Evolutionary conservation across 139 green algal species (phyloP).

Genomic region (Asterochloris sp.): DNA sequence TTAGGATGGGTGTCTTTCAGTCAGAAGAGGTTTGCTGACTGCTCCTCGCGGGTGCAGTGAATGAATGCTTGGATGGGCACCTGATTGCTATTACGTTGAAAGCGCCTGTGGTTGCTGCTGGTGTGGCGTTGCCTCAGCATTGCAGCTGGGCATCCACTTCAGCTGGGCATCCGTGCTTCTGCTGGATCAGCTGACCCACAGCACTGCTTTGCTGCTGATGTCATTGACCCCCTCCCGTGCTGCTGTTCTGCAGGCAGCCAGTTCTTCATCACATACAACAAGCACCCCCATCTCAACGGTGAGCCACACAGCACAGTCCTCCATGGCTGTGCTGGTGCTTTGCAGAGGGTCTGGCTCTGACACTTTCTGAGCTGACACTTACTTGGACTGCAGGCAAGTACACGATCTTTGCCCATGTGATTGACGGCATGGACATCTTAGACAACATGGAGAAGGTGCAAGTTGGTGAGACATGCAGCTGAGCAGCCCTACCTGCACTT

Average conservation of each 20-base stretch:
- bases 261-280: slow-evolving; percentile 98
- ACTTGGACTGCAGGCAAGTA: slow-evolving; percentile 54
- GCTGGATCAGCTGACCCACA: too few relatives aligned
- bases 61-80: too few relatives aligned
- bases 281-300: slow-evolving; percentile 91
- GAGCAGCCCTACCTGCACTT: too few relatives aligned
- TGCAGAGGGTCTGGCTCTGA: background rate
- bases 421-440: slow-evolving; percentile 90
- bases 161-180: too few relatives aligned
- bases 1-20: background rate
- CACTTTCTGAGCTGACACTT: background rate
- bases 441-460: slow-evolving; percentile 94
- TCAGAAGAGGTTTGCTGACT: background rate
- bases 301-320: slow-evolving; percentile 15
- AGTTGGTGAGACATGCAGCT: background rate
- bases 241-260: slow-evolving; percentile 42
- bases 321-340: background rate
- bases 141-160: too few relatives aligned
- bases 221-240: too few relatives aligned
- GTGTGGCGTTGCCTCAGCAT: too few relatives aligned
- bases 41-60: too few relatives aligned
- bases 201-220: too few relatives aligned
- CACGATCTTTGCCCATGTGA: slow-evolving; percentile 89
- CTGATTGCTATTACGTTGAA: too few relatives aligned
- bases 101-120: too few relatives aligned